Conservation (phyloP, 2,329 filamentous ascomycete genomes). For the Ambrosiella xylebori region DNA sequence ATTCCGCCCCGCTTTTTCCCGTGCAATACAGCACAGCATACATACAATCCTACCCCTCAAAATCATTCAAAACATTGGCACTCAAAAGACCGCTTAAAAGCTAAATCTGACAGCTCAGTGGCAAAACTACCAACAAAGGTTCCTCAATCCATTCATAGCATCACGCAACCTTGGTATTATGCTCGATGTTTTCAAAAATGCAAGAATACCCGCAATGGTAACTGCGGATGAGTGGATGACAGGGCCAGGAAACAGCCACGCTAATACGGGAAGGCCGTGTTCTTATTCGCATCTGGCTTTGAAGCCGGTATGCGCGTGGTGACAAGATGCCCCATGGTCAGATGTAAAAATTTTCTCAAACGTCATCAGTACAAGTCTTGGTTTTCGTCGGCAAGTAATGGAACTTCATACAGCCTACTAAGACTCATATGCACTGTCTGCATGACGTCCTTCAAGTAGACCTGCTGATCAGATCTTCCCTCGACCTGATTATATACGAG, state of each 20-base stretch:
- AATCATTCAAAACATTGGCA: background rate
- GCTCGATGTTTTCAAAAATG: background rate
- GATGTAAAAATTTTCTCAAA: too few relatives aligned
- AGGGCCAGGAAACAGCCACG: background rate
- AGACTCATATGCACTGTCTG: too few relatives aligned
- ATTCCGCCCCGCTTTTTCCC: conserved; percentile 2
- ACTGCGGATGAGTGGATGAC: background rate
- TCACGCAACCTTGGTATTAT: too few relatives aligned
- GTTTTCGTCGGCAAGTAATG: too few relatives aligned
- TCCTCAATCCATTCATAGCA: too few relatives aligned
- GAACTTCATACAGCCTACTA: too few relatives aligned
- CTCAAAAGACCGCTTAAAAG: background rate
- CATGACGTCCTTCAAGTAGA: background rate
- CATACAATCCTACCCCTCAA: background rate
- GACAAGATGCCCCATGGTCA: too few relatives aligned
- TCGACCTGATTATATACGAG: background rate
- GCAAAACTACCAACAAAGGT: background rate
- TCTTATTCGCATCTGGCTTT: background rate
- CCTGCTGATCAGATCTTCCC: background rate
- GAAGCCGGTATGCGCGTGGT: background rate
- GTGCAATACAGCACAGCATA: background rate
- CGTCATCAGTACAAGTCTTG: too few relatives aligned
- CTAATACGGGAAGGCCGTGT: background rate
- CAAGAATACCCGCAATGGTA: background rate
- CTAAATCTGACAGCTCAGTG: background rate